These are phyloP conservation scores for Gremmenia infestans DNA, from an alignment of 2,329 filamentous ascomycete species.

Conservation along the genomic window DNA sequence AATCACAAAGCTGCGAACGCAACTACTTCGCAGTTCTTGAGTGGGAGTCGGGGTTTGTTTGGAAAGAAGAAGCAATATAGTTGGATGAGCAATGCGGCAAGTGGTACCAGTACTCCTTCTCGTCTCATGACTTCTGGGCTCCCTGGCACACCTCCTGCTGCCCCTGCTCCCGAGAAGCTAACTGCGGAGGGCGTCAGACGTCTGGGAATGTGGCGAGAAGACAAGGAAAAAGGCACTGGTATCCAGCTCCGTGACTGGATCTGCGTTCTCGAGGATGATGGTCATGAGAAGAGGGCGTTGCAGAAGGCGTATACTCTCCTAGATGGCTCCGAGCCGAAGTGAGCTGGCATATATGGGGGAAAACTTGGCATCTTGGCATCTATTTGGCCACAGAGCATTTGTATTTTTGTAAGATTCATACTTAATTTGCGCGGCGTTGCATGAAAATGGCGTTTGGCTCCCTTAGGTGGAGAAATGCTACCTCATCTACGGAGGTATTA, in stretches of 20 bases:
- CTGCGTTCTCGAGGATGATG: constrained; percentile 72
- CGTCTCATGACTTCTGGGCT: constrained; percentile 30
- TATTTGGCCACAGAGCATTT: constrained; percentile 3
- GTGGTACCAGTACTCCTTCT: constrained; percentile 48
- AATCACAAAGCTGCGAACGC: constrained; percentile 78
- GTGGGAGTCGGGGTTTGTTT: constrained; percentile 52
- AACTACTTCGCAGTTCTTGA: constrained; percentile 73
- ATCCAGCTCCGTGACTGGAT: constrained; percentile 85
- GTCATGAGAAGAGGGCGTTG: constrained; percentile 58
- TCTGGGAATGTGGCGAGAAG: constrained; percentile 73
- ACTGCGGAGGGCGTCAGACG: constrained; percentile 56
- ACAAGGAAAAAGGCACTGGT: constrained; percentile 67
- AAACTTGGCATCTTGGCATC: background rate
- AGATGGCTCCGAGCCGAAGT: constrained; percentile 28
- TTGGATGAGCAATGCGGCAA: constrained; percentile 60
- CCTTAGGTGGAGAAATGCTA: background rate
- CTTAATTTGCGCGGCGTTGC: constrained; percentile 20
- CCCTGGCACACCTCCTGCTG: constrained; percentile 33
- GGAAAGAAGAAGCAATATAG: constrained; percentile 66
- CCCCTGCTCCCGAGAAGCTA: constrained; percentile 37
- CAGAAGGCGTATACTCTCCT: constrained; percentile 38
- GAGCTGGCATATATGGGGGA: constrained; percentile 26
- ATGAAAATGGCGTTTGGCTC: constrained; percentile 8
- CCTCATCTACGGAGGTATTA: background rate
- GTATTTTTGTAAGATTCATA: constrained; percentile 11